These are phyloP conservation scores for Cyberlindnera maclurae DNA, from an alignment of 805 yeast genomes.

Conservation along the genomic window DNA sequence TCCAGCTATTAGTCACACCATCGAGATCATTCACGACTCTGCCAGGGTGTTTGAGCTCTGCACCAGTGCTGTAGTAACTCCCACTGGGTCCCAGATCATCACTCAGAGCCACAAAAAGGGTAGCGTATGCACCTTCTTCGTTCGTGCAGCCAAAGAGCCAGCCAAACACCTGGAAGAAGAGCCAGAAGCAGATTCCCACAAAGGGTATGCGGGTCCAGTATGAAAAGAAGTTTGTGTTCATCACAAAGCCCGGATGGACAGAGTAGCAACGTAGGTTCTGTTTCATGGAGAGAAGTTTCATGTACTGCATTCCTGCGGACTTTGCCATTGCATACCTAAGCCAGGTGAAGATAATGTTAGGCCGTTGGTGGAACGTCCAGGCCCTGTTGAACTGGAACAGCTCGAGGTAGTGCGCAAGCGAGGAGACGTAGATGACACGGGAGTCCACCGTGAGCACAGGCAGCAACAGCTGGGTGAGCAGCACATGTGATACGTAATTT, in stretches of 20 bases:
- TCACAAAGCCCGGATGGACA: constrained; percentile 83
- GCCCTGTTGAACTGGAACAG: constrained; percentile 33
- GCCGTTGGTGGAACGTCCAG: constrained; percentile 46
- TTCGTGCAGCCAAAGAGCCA: constrained; percentile 61
- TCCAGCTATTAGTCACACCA: constrained; percentile 66
- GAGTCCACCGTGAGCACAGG: constrained; percentile 31
- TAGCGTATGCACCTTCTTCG: constrained; percentile 64
- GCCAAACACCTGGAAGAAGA: constrained; percentile 62
- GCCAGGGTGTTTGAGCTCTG: constrained; percentile 50
- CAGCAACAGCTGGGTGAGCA: constrained; percentile 55
- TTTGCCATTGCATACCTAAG: constrained; percentile 73
- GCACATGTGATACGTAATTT: constrained; percentile 68
- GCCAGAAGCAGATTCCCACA: constrained; percentile 70
- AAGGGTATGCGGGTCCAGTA: constrained; percentile 76
- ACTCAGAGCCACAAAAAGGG: constrained; percentile 56
- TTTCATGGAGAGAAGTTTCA: constrained; percentile 53
- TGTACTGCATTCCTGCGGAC: constrained; percentile 69
- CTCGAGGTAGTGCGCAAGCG: constrained; percentile 49
- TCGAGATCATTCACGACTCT: constrained; percentile 48
- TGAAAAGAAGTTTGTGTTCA: constrained; percentile 68
- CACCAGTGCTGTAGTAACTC: constrained; percentile 57
- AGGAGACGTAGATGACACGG: constrained; percentile 44
- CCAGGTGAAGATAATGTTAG: constrained; percentile 70
- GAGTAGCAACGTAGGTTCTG: constrained; percentile 54
- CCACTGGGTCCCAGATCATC: constrained; percentile 54